These are phyloP conservation scores for Hawksworthiomyces lignivorus DNA, from an alignment of 2,329 filamentous ascomycete species.

Conservation along the genomic window DNA sequence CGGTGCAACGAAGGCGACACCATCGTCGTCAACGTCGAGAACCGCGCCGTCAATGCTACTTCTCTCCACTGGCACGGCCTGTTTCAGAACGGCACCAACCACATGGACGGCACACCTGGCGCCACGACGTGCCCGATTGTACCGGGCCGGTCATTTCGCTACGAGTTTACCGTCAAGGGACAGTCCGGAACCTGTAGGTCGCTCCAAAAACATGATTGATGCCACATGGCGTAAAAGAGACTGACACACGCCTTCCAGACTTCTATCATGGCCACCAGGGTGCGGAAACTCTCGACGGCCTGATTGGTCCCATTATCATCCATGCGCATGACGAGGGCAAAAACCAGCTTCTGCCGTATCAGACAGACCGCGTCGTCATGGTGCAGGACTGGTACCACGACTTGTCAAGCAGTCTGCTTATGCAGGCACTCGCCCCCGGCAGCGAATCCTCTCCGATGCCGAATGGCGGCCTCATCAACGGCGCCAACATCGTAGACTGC, in stretches of 20 bases:
- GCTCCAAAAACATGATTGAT: too few species aligned
- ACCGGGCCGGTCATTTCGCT: conserved; percentile 49
- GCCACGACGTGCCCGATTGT: conserved; percentile 55
- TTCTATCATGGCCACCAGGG: conserved; percentile 69
- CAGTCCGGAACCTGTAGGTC: conserved; percentile 30
- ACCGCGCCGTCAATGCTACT: conserved; percentile 54
- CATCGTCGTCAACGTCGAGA: conserved; percentile 58
- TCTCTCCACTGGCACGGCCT: conserved; percentile 64
- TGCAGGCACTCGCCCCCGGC: conserved; percentile 45
- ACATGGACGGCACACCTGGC: conserved; percentile 58
- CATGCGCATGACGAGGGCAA: conserved; percentile 49
- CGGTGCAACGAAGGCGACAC: conserved; percentile 67
- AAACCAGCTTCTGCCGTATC: conserved; percentile 43
- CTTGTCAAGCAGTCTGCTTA: conserved; percentile 41
- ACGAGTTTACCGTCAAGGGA: conserved; percentile 26
- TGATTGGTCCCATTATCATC: conserved; percentile 52
- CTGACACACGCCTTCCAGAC: too few species aligned
- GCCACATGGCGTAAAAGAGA: too few species aligned
- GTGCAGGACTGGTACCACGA: conserved; percentile 66
- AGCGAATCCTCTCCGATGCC: conserved; percentile 56
- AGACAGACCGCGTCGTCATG: conserved; percentile 57
- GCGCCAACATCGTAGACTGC: conserved; percentile 39
- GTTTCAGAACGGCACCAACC: conserved; percentile 66
- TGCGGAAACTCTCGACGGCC: conserved; percentile 63
- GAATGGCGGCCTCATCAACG: conserved; percentile 63